Evolutionary conservation across 768 basidiomycete species (phyloP), one percentile per base, ranked within the genome.

Genomic region (Galerina marginata): DNA sequence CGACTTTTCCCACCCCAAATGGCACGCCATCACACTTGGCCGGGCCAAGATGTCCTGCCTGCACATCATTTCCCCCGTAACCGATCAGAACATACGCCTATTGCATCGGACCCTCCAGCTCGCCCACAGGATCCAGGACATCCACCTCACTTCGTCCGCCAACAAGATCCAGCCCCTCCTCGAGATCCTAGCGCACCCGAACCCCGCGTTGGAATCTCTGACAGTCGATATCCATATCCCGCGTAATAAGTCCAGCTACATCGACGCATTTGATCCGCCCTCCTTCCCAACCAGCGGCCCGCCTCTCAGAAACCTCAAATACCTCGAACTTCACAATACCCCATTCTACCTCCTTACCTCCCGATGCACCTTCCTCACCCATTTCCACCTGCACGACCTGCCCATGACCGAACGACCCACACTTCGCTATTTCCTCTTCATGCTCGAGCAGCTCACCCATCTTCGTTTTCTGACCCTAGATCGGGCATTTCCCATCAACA

Each of bases 321-420:
- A 74, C 54, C 61, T 78, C 54, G 77, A 80, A 58, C 60, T 80
- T 16, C 74, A 69, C 38, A 66, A 72, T 38, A 64, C 73, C 6
- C 79, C 79, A 12, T 72, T 80, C 29, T 73, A 75, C 58, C 72
- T 80, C 36, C 60, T 79, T 7, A 76, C 75, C 6, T 61, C 71
- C 36, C 74, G 77, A 20, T 80, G 70, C 62, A 75, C 67, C 9
- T 70, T 68, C n/a, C 63, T 80, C 33, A 75, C 70, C 16, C 66
- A 73, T 47, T 60, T 80, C 15, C 74, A 74, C 49, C 71, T 80
- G 59, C 67, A 75, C 59, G 64, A 78, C 62, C 67, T 78, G 50
- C 77, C 77, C 2, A 64, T 69, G 33, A 74, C 72, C 15, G 76
- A 79, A 70, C 74, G 74, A 55, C 77, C 73, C 12, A 70, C 72